Conservation (phyloP, 352 stramenopile species). For the Thalassiosira allenii region DNA sequence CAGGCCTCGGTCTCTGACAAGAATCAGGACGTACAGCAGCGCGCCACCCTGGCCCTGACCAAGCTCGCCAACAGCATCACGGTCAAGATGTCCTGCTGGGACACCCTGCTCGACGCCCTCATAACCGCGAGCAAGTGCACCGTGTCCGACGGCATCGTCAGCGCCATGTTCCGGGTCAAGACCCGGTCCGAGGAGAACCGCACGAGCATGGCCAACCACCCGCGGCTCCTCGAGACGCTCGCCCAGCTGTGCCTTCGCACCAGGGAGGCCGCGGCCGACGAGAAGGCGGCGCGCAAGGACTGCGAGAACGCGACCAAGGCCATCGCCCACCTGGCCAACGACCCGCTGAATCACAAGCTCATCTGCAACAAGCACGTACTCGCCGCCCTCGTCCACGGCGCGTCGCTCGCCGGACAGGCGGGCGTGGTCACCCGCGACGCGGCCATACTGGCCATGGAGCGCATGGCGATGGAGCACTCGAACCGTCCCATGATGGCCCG, state of each 20-base stretch:
- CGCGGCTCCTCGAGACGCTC: conserved; percentile 77
- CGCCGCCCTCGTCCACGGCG: conserved; percentile 70
- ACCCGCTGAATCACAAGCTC: conserved; percentile 71
- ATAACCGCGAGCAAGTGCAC: conserved; percentile 72
- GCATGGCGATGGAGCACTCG: conserved; percentile 79
- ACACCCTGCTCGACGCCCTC: conserved; percentile 72
- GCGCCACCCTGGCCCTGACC: conserved; percentile 78
- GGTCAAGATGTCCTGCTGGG: conserved; percentile 70
- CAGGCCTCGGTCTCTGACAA: conserved; percentile 72
- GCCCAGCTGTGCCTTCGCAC: conserved; percentile 33
- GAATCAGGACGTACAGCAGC: conserved; percentile 78
- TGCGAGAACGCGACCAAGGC: conserved; percentile 81
- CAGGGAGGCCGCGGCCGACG: conserved; percentile 2
- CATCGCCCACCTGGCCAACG: conserved; percentile 83
- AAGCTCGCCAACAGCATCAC: conserved; percentile 80
- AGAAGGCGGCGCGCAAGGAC: conserved; percentile 57
- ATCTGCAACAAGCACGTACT: conserved; percentile 78
- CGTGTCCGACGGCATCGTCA: conserved; percentile 65
- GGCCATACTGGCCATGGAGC: conserved; percentile 77
- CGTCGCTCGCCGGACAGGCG: conserved; percentile 39
- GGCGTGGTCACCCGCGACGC: conserved; percentile 68
- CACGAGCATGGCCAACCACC: conserved; percentile 70
- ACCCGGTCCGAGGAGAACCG: conserved; percentile 77
- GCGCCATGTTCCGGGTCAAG: conserved; percentile 82
- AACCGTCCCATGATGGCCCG: conserved; percentile 78